Base-by-base conservation (phyloP, 2,329 filamentous ascomycete species). In the Chlorencoelia australis region DNA sequence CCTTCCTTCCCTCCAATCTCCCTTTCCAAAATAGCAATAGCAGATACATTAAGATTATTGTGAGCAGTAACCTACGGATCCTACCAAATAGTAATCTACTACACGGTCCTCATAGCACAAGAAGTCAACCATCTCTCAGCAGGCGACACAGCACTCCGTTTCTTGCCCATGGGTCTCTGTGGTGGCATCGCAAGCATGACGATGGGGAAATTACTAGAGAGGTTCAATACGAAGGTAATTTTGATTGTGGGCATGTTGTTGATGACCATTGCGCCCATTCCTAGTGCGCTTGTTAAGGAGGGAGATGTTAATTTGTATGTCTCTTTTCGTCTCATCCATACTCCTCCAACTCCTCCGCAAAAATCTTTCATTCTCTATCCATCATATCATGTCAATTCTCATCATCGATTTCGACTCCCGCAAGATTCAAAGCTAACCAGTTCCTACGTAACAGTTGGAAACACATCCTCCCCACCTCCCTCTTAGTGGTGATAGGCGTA, bases 61-160 rank as follows among this genome's bases (percentile, higher is more conserved):
- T 5, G 2, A 15, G 30, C 18, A 59, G 59, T 62, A 32, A 57
- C 57, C 38, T 63, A 64, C 39, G 61, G 61, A 10, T 60, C 58
- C 19, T 64, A 64, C 39, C 60, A 64, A 39, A 61, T 59, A 2
- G 52, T 62, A 3, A 57, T 64, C 31, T 64, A 63, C 45, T 64
- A 63, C 35, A 59, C 57, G n/a, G 60, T 61, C 3, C 45, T 64
- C 5, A 59, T 61, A 20, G 56, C 61, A 1, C 61, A 64, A 35
- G 52, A 64, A 44, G 50, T 63, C 11, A 55, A 62, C 34, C 40
- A 56, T 9, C 52, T 64, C 7, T 59, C 54, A 8, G 58, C 61
- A 1, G 58, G 59, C 2, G 46, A 58, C 21, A 63, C 60, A 0
- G 61, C 61, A 0, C 46, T 64, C 4, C 53, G 61, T 4, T 62